Evolutionary conservation across 2,329 filamentous ascomycete genomes (phyloP).

Genomic region (Claviceps sp.): DNA sequence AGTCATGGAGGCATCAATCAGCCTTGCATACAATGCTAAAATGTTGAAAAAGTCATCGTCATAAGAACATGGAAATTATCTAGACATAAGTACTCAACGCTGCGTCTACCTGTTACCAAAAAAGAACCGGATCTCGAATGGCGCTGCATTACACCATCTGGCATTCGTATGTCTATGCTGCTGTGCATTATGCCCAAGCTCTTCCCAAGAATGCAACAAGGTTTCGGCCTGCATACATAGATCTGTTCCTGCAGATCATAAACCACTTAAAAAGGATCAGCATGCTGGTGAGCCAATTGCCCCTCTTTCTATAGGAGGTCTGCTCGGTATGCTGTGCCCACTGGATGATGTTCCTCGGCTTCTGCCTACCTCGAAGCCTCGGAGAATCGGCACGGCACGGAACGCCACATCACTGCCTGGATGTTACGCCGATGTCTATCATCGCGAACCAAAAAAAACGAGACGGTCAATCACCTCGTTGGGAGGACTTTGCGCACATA

Average conservation of each 20-base stretch:
- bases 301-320: no score
- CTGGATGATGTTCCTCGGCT: neutral
- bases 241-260: neutral
- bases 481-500: conserved; percentile 47
- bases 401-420: neutral
- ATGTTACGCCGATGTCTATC: neutral
- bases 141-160: neutral
- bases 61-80: no score
- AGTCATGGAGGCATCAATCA: neutral
- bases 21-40: neutral
- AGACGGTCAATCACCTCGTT: conserved; percentile 26
- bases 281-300: no score
- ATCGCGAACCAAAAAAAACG: neutral
- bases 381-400: neutral
- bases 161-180: neutral
- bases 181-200: neutral
- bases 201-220: neutral
- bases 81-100: no score
- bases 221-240: neutral
- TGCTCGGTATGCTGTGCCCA: neutral
- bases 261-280: neutral
- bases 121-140: neutral
- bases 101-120: neutral
- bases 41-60: neutral
- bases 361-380: neutral